Evolutionary conservation across 1,139 yeast genomes (phyloP).

Genomic region (Blastobotrys ciferrii): DNA sequence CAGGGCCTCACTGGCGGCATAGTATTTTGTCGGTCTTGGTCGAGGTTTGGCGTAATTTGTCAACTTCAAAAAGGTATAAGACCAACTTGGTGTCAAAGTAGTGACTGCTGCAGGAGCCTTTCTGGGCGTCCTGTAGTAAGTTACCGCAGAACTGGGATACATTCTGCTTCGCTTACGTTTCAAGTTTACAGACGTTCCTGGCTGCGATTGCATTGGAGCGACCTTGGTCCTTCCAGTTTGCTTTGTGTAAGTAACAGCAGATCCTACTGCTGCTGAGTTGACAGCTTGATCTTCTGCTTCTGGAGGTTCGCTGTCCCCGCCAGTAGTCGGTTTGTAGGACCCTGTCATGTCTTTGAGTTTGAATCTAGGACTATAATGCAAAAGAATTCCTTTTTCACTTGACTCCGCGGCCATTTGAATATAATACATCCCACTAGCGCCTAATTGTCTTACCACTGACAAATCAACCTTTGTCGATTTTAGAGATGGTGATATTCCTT

Average conservation of each 20-base stretch:
- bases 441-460: conserved; percentile 43
- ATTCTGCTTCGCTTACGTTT: conserved; percentile 23
- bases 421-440: conserved; percentile 64
- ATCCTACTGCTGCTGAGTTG: conserved; percentile 37
- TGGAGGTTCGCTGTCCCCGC: conserved; percentile 46
- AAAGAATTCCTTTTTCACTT: conserved; percentile 48
- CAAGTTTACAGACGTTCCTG: conserved; percentile 61
- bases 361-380: conserved; percentile 71
- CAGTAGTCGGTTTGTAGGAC: conserved; percentile 41
- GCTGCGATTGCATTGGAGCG: conserved; percentile 93
- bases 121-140: conserved; percentile 50
- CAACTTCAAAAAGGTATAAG: conserved; percentile 62
- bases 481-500: conserved; percentile 25
- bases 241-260: conserved; percentile 58
- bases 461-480: conserved; percentile 28
- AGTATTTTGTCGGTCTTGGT: conserved; percentile 29
- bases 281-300: conserved; percentile 25
- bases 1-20: conserved; percentile 26
- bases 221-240: conserved; percentile 75
- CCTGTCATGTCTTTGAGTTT: conserved; percentile 70
- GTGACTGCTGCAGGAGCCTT: conserved; percentile 45
- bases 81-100: conserved; percentile 82
- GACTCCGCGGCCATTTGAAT: conserved; percentile 59
- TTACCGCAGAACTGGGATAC: conserved; percentile 61
- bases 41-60: conserved; percentile 54